Evolutionary conservation across 1,284 basidiomycete species (phyloP), one percentile per base, ranked within the genome.

Genomic region (Ceratobasidium sp.): DNA sequence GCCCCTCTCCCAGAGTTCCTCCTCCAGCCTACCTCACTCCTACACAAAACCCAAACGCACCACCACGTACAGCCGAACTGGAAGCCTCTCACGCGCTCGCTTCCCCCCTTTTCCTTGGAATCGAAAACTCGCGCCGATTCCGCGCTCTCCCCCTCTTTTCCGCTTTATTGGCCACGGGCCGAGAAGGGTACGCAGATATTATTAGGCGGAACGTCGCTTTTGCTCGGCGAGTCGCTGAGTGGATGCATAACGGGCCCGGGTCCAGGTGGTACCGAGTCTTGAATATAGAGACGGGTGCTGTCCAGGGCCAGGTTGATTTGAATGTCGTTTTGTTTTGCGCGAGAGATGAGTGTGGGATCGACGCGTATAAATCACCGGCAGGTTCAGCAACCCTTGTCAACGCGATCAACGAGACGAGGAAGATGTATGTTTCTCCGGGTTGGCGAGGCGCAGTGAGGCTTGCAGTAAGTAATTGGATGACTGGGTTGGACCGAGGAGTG

Each of bases 41-140:
- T 58, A 72, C 31, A 38, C 13, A 6, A 47, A 47, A 47, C n/a
- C 45, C 45, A 6, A 47, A 47, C n/a, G 72, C 60, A 12, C 73
- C n/a, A 31, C 31, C 53, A 25, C 56, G 38, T 29, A 67, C 38
- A 22, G 50, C 31, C 49, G 57, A 70, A 67, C 42, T 75, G 17
- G 72, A 71, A 22, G 17, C 38, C 10, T 56, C 45, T 68, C 45
- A 47, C 7, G 69, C 71, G 17, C 72, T 81, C 1, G 77, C 79
- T 0, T 78, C 77, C 25, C 81, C 81, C 0, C 74, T 83, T 4
- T 80, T 80, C 69, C 72, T 78, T 27, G 75, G 76, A 34, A 78
- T 83, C 45, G 83, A 84, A 72, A 85, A 84, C 73, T 82, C 80
- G 2, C 74, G 82, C 4, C 75, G 83, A 20, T 83, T 84, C 75